A percentile compares a stretch with the other conserved stretches of the same genome.
phyloP scores from a whole-genome alignment of 2,329 filamentous ascomycete species.

The Salinomyces thailandicus region DNA sequence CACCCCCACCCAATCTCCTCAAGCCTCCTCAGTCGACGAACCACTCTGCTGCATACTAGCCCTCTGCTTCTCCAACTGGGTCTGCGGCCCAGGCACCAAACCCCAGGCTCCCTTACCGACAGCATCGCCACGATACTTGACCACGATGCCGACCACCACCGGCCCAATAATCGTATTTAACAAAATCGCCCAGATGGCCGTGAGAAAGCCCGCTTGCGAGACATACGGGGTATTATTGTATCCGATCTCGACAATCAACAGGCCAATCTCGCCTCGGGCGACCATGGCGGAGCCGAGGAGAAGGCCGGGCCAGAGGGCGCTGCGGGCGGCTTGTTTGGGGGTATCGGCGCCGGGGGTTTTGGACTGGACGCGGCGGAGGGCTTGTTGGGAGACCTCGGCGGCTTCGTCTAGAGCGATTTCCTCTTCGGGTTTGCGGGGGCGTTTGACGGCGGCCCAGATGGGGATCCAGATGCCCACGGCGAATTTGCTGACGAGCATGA shows the following conservation, averaged over 20 bases:
- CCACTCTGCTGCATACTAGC: background rate
- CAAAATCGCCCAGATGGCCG: constrained; percentile 47
- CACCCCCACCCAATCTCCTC: no score
- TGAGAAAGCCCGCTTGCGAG: constrained; percentile 30
- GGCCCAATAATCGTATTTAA: constrained; percentile 48
- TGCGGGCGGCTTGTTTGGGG: constrained; percentile 1
- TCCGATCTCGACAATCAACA: constrained; percentile 61
- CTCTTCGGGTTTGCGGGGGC: background rate
- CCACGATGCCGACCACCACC: constrained; percentile 41
- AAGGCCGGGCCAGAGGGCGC: constrained; percentile 49
- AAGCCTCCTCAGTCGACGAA: no score
- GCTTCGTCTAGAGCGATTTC: background rate
- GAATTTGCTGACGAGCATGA: constrained; percentile 52
- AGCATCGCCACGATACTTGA: constrained; percentile 20
- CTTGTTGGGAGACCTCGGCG: background rate
- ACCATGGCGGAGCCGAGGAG: constrained; percentile 63
- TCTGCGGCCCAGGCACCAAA: background rate
- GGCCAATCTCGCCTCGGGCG: constrained; percentile 69
- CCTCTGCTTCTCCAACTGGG: background rate
- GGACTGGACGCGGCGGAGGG: background rate
- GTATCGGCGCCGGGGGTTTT: background rate
- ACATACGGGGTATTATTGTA: constrained; percentile 44
- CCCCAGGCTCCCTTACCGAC: background rate
- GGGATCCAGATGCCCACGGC: constrained; percentile 33
- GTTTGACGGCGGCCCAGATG: constrained; percentile 16